Conservation (phyloP, 257 asterid species). For the Solanum piurae region DNA sequence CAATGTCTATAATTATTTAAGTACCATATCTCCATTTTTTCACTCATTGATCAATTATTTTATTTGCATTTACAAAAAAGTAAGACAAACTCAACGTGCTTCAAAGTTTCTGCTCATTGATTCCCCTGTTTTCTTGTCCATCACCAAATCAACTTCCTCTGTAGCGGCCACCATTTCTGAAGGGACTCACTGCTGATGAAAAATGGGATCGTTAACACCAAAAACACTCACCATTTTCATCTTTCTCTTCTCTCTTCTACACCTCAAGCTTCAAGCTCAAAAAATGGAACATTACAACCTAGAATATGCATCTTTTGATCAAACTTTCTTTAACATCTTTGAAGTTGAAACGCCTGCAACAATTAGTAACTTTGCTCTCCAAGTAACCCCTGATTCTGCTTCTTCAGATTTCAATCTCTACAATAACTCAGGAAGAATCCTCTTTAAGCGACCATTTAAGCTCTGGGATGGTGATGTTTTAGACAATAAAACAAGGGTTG, state of each 20-base stretch:
- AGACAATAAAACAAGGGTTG: conserved; percentile 2
- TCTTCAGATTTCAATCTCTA: neutral
- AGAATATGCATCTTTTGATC: conserved; percentile 21
- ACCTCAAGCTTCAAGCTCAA: conserved; percentile 13
- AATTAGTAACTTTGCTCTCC: conserved; percentile 45
- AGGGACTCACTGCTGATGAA: neutral
- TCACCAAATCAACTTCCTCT: neutral
- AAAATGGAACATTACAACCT: neutral
- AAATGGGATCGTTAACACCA: conserved; percentile 29
- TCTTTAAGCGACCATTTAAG: conserved; percentile 25
- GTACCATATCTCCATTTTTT: neutral
- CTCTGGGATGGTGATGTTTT: conserved; percentile 40
- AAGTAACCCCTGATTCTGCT: conserved; percentile 55
- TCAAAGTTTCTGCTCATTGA: neutral
- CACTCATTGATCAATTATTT: neutral
- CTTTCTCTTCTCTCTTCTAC: conserved; percentile 9
- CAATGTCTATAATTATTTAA: neutral
- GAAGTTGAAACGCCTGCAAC: conserved; percentile 11
- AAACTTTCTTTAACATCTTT: neutral
- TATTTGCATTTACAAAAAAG: neutral
- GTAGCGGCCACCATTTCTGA: neutral
- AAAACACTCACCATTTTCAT: conserved; percentile 2
- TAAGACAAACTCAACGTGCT: neutral
- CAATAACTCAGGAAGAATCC: conserved; percentile 40
- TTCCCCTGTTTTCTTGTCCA: neutral